Conservation (phyloP, 495 filamentous ascomycete species). For the Aspergillus funiculosus region DNA sequence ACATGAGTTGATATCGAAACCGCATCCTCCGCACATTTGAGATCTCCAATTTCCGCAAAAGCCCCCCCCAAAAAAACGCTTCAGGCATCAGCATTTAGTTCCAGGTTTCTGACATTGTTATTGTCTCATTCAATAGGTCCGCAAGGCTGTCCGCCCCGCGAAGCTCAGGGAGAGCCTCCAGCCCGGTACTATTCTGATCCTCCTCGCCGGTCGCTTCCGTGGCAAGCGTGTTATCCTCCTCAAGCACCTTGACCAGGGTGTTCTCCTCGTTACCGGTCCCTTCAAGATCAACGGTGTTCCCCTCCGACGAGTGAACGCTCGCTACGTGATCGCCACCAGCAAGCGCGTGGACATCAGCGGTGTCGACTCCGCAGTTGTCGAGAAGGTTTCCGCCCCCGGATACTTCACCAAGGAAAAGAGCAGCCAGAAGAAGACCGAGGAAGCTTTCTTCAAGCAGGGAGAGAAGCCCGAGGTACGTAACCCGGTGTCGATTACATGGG, state of each 20-base stretch:
- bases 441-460: conserved; percentile 95
- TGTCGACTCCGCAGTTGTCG: conserved; percentile 73
- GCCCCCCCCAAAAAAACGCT: too few species aligned
- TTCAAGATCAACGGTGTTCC: conserved; percentile 99
- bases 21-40: conserved; percentile 15
- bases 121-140: conserved; percentile 56
- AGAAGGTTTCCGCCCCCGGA: conserved; percentile 74
- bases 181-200: conserved; percentile 93
- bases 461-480: conserved; percentile 87
- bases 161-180: conserved; percentile 78
- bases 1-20: conserved; percentile 23
- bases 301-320: conserved; percentile 92
- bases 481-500: not conserved
- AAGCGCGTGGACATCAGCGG: conserved; percentile 79
- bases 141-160: conserved; percentile 84
- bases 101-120: conserved; percentile 31
- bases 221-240: conserved; percentile 99
- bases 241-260: conserved; percentile 91
- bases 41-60: too few species aligned
- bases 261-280: conserved; percentile 96
- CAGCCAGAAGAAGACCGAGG: conserved; percentile 87
- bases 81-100: conserved; percentile 1
- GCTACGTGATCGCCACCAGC: conserved; percentile 98
- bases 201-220: conserved; percentile 98
- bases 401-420: conserved; percentile 97